Evolutionary conservation across 768 basidiomycete genomes (phyloP), one percentile per base, ranked within the genome.

Genomic region (Leucocoprinus leucothites): DNA sequence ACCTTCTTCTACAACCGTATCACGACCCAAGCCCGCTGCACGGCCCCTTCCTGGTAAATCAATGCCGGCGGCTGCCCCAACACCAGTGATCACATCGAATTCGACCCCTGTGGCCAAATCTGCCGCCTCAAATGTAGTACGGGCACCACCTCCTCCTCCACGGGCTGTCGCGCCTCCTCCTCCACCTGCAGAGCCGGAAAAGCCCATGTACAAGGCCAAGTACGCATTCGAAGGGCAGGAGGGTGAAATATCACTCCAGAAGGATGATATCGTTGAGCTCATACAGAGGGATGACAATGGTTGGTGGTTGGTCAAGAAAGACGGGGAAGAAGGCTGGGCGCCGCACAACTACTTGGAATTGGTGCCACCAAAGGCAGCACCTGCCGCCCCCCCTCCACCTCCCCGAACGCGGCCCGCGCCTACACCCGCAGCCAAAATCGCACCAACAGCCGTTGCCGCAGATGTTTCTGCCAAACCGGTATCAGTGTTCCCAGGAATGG

Each of bases 231-330:
- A 86, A 35, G 95, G 94, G 1, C 91, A 98, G 69, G 86, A 87
- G 31, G 95, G 95, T 11, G 97, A 99, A 70, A 87, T 98, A 79
- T 75, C 84, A 5, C 70, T 99, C 49, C 81, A 79, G 61, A 98
- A 98, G 69, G 97, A 94, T 63, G 97, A 98, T 57, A 56, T 90
- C 2, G 91, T 98, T 1, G 95, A 98, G 72, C 75, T 98, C 18
- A 76, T 94, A 28, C 87, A 96, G 74, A 94, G 97, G 65, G 86
- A 94, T 59, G 85, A 94, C 57, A 96, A 96, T 62, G 97, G 96
- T 2, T 99, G 97, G 97, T 98, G 97, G 96, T 78, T 97, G 28
- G 88, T 98, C 54, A 91, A 87, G 78, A 93, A 89, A 70, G 80
- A 78, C 50, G 81, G 81, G 2, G 71, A 74, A 16, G 94, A 98